Evolutionary conservation across 2,329 filamentous ascomycete genomes (phyloP), one percentile per base, ranked within the genome.

Genomic region (Fusarium neocosmosporiellum): DNA sequence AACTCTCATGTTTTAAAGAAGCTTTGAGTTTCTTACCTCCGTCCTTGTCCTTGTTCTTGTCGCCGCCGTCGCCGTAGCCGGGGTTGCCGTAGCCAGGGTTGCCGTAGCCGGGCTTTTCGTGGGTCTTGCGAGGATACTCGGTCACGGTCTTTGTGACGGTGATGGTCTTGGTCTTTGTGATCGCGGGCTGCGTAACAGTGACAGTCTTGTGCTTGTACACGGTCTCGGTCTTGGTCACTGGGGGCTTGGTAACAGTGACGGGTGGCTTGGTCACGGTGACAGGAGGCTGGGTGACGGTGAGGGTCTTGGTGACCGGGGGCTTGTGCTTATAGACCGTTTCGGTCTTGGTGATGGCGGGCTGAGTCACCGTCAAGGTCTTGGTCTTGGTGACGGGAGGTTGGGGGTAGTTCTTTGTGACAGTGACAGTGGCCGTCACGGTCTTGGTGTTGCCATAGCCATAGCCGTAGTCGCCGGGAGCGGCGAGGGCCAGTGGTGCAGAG

Each of bases 381-480:
- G 57, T 59, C 37, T 59, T 59, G 27, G 57, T 59, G 37, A 59
- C 37, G 20, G 57, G 57, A 29, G 57, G 57, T 18, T 46, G 57
- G 16, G 57, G 57, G 57, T 59, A 59, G 34, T 41, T 41, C 36
- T 72, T 70, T 2, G 66, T 70, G 37, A 72, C 61, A 10, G 69
- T 72, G 34, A 72, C 65, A 16, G 70, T 71, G 31, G 57, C 66
- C 7, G 69, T 71, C 36, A 72, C 57, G 7, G 69, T 72, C 65
- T 72, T 66, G 60, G 69, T 29, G 59, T 72, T 72, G 31, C 37
- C 50, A 36, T 31, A 9, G 37, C 36, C 54, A 18, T 59, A 46
- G 14, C 62, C 54, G 5, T 72, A 22, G 43, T 69, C 68, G 24
- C 59, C 59, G 2, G 69, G 70, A 6, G 33, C 66, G 37, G 69